A percentile compares a stretch with the other conserved stretches of the same genome.
phyloP scores from a whole-genome alignment of 176 grass and related monocot genomes.

The Phoenix roebelenii region DNA sequence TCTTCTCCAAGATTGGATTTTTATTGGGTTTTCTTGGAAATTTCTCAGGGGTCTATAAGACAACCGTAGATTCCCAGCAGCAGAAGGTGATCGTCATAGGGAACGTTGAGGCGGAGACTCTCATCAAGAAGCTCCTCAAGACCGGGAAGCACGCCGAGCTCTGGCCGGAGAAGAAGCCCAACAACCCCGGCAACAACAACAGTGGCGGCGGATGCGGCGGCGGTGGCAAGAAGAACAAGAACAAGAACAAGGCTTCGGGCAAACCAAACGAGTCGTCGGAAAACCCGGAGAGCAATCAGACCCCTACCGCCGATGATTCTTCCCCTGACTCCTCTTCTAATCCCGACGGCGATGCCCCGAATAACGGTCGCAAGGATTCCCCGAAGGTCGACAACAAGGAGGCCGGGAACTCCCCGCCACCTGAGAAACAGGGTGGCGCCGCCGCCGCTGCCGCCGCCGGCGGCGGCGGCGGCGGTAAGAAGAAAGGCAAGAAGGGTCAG shows the following conservation, averaged over 20 bases:
- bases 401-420: not conserved
- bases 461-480: conserved; percentile 31
- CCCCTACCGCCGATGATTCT: conserved; percentile 24
- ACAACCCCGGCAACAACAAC: not conserved
- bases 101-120: conserved; percentile 60
- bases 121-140: conserved; percentile 90
- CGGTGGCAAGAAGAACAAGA: conserved; percentile 31
- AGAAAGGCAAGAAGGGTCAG: conserved; percentile 56
- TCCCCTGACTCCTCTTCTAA: conserved; percentile 22
- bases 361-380: not conserved
- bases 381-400: no score
- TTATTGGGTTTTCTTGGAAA: not conserved
- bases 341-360: conserved; percentile 10
- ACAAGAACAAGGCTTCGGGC: conserved; percentile 27
- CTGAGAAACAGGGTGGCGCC: conserved; percentile 27
- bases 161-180: conserved; percentile 53
- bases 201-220: conserved; percentile 3
- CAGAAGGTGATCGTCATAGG: conserved; percentile 82
- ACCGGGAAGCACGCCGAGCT: conserved; percentile 89
- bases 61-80: conserved; percentile 58
- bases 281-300: not conserved
- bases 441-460: conserved; percentile 12
- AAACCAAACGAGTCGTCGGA: conserved; percentile 8
- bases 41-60: conserved; percentile 67
- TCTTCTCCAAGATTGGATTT: conserved; percentile 12